These are phyloP conservation scores for Ceratobasidium theobromae DNA, from an alignment of 1,284 basidiomycete genomes.

Conservation along the genomic window DNA sequence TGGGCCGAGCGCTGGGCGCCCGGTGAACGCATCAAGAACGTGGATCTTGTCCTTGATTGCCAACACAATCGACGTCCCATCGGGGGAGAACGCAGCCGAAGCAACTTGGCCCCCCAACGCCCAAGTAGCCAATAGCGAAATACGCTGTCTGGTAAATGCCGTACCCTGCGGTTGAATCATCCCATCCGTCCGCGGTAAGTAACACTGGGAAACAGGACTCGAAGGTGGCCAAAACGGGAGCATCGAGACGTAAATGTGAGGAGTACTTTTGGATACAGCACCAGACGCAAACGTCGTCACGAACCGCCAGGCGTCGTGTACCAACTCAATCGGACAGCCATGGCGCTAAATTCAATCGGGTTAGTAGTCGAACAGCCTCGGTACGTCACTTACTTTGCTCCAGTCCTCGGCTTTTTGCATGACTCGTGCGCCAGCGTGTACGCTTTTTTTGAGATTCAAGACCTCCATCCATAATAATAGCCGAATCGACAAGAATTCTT, in stretches of 20 bases:
- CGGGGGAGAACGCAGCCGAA: not conserved
- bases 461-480: conserved; percentile 21
- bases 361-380: not conserved
- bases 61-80: not conserved
- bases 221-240: not conserved
- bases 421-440: not conserved
- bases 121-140: not conserved
- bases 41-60: not conserved
- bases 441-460: not conserved
- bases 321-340: not conserved
- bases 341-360: not conserved
- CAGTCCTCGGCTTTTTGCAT: not conserved
- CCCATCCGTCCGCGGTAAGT: not conserved
- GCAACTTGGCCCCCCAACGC: not conserved
- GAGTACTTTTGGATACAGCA: not conserved
- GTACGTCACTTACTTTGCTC: not conserved
- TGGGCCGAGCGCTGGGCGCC: not conserved
- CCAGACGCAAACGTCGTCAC: not conserved
- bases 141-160: not conserved
- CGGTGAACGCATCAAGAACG: not conserved
- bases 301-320: not conserved
- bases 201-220: not conserved
- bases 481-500: not conserved
- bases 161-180: not conserved
- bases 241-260: not conserved